A percentile compares a stretch with the other conserved stretches of the same genome.
These are phyloP conservation scores for Cavenderia fasciculata DNA, from an alignment of 78 protist genomes.

Conservation along the genomic window DNA sequence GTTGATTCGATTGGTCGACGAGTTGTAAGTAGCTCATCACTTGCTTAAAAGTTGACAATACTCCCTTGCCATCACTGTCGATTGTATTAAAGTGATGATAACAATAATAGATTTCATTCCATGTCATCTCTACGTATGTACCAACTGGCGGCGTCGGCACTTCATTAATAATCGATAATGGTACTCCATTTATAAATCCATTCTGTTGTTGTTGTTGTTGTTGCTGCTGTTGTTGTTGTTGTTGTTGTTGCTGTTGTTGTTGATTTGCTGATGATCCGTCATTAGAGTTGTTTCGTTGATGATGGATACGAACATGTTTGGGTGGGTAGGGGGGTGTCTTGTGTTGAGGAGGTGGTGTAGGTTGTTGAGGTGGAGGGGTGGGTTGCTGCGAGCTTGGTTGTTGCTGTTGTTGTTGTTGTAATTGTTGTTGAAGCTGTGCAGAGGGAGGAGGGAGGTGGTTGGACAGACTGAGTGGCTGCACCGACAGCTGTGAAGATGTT, in stretches of 20 bases:
- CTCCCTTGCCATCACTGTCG: slow-evolving; percentile 43
- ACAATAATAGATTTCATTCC: slow-evolving; percentile 63
- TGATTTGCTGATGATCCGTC: no score
- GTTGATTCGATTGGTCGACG: slow-evolving; percentile 13
- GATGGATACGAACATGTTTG: slow-evolving; percentile 32
- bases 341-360: no score
- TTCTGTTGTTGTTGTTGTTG: neutral
- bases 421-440: neutral
- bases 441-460: no score
- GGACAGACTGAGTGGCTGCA: no score
- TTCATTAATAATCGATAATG: neutral
- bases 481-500: no score
- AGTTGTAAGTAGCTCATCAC: slow-evolving; percentile 13
- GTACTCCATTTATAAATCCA: no score
- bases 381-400: slow-evolving; percentile 6
- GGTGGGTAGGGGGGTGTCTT: slow-evolving; percentile 19
- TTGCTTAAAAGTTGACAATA: slow-evolving; percentile 35
- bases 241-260: neutral
- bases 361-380: neutral
- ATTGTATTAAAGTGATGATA: slow-evolving; percentile 42
- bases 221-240: neutral
- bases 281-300: slow-evolving; percentile 51
- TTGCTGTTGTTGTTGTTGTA: slow-evolving; percentile 4
- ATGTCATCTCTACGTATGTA: slow-evolving; percentile 7
- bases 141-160: neutral